Evolutionary conservation across 306 rosid species (phyloP).

Genomic region (Geum urbanum): DNA sequence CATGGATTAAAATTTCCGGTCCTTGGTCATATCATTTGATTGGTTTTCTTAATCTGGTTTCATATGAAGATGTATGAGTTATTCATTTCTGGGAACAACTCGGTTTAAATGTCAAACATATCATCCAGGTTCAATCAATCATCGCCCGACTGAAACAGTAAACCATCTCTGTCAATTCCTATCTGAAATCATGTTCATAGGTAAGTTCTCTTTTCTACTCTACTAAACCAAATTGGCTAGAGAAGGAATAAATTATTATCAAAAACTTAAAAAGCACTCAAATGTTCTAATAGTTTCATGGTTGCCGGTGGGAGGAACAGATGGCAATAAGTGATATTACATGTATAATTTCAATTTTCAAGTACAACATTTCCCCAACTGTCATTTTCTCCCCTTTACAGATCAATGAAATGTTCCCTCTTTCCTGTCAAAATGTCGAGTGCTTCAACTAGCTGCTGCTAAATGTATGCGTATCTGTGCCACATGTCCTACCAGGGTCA

Average conservation of each 20-base stretch:
- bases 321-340: slow-evolving; percentile 10
- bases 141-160: neutral
- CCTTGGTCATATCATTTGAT: neutral
- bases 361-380: slow-evolving; percentile 22
- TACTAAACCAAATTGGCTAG: neutral
- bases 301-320: slow-evolving; percentile 7
- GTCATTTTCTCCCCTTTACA: neutral
- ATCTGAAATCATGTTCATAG: neutral
- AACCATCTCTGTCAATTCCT: neutral
- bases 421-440: slow-evolving; percentile 14
- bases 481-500: slow-evolving; percentile 14
- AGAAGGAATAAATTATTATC: neutral
- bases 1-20: neutral
- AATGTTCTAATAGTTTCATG: neutral
- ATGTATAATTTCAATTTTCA: slow-evolving; percentile 4
- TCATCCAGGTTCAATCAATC: neutral
- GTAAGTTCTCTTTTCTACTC: neutral
- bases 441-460: slow-evolving; percentile 18
- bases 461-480: slow-evolving; percentile 25
- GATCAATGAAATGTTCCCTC: slow-evolving; percentile 8
- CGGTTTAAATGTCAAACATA: neutral
- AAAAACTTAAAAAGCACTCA: neutral
- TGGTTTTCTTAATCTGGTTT: neutral
- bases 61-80: neutral
- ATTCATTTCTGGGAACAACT: neutral